Percentiles rank a stretch among this genome's conserved stretches.
These are phyloP conservation scores for Xylariaceae sp. DNA, from an alignment of 2,329 filamentous ascomycete genomes.

Conservation along the genomic window DNA sequence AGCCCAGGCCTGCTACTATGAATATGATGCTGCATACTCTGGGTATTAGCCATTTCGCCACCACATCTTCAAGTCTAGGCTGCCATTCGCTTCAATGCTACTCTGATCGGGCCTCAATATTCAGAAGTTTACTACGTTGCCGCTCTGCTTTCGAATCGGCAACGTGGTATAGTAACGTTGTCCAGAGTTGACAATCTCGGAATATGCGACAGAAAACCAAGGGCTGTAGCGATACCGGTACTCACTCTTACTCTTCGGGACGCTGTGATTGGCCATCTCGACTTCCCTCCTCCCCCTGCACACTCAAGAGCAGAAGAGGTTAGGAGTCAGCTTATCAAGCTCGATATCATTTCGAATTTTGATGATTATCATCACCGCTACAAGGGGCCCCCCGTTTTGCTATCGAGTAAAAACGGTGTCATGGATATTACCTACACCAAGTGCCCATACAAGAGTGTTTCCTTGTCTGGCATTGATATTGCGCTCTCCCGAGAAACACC, in stretches of 20 bases:
- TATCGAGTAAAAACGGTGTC: background rate
- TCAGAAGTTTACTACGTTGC: background rate
- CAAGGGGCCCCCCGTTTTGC: background rate
- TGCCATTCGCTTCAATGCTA: background rate
- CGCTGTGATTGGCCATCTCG: background rate
- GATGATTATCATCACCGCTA: background rate
- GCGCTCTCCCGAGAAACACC: no score
- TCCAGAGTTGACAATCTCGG: background rate
- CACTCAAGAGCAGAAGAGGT: background rate
- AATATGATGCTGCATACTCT: conserved; percentile 7
- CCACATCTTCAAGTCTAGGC: background rate
- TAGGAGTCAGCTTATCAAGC: background rate
- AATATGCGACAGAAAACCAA: no score
- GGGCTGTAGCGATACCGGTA: no score
- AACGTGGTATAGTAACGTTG: background rate
- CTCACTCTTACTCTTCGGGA: background rate
- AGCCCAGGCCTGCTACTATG: conserved; percentile 7
- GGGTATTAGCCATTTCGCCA: conserved; percentile 7
- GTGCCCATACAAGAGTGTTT: no score
- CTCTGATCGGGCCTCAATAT: conserved; percentile 6
- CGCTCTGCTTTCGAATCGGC: background rate
- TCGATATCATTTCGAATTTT: background rate
- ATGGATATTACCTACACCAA: background rate
- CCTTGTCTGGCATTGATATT: no score
- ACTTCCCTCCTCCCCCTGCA: background rate